Base-by-base conservation (phyloP, 2,329 filamentous ascomycete species). In the Ceratocystis destructans region DNA sequence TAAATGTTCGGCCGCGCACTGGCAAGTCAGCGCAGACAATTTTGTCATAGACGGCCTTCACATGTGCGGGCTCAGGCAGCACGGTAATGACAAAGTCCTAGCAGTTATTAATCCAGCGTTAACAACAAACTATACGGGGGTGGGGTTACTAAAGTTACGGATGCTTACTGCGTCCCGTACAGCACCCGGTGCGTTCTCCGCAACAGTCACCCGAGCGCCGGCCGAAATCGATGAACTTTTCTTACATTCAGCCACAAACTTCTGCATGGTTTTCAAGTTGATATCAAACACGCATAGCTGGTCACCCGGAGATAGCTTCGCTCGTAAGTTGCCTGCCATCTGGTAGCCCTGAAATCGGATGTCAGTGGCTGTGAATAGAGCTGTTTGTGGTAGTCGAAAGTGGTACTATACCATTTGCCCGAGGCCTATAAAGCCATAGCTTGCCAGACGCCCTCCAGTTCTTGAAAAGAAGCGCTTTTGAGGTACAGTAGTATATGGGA, bases 51-150 rank as follows among this genome's bases (percentile, higher is more conserved):
- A 96, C 90, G 64, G 83, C 82, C 73, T 88, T 87, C 67, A 97
- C 93, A 73, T 97, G 93, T 33, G 87, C 82, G 1, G 93, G 90
- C 71, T 96, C 90, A 0, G 94, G 94, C 1, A 99, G 83, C 68
- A 90, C 91, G 12, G 92, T 96, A 66, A 99, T 85, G 69, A 96
- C 85, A 37, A 85, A 88, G 77, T 92, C 87, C 93, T 96, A 71
- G 5, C 15, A 8, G 28, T 33, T 61, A 65, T 68, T 68, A 62
- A 46, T 66, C 28, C 53, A 62, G 37, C 20, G 64, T 68, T 66
- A 59, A 22, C 10, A 59, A 28, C 22, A 28, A 25, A 17, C 22
- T 59, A 12, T 3, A 69, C 66, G 61, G 66, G 48, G 70, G 70
- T 31, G 48, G 70, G 70, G 28, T 33, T 62, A 59, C 31, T 61